phyloP scores from a whole-genome alignment of 306 rosid species.

The Adenanthera pavonina region DNA sequence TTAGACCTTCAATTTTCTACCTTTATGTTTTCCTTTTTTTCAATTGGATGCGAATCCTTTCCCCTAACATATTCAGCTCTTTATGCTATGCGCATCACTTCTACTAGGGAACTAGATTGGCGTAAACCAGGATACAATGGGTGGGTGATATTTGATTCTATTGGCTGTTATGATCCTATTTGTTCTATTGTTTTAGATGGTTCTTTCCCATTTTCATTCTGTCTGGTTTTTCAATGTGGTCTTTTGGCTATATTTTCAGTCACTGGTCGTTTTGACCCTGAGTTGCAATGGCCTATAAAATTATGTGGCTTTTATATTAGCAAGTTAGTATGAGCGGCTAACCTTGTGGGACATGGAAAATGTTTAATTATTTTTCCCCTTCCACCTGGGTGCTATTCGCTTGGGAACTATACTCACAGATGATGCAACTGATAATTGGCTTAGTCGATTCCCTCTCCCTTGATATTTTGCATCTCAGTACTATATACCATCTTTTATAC shows the following conservation, averaged over 20 bases:
- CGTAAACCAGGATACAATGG: not conserved
- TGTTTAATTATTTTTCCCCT: not conserved
- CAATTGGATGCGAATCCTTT: not conserved
- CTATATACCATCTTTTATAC: not conserved
- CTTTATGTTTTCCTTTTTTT: not conserved
- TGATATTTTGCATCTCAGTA: not conserved
- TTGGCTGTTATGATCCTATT: not conserved
- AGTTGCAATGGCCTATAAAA: not conserved
- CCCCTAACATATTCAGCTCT: not conserved
- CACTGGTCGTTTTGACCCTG: not conserved
- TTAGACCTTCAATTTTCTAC: not conserved
- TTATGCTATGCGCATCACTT: not conserved
- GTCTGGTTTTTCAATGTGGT: not conserved
- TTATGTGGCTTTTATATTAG: not conserved
- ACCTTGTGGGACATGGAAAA: not conserved
- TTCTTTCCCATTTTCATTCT: not conserved
- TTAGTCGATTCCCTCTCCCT: not conserved
- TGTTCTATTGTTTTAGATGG: constrained; percentile 11
- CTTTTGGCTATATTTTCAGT: not conserved
- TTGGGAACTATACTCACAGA: not conserved
- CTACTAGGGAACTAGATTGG: not conserved
- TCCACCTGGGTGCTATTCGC: not conserved
- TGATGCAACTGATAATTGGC: not conserved
- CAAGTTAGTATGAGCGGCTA: not conserved
- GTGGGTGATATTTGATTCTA: not conserved